A percentile compares a stretch with the other conserved stretches of the same genome.
phyloP scores from a whole-genome alignment of 2,329 filamentous ascomycete species.

The Arthroderma sp. region DNA sequence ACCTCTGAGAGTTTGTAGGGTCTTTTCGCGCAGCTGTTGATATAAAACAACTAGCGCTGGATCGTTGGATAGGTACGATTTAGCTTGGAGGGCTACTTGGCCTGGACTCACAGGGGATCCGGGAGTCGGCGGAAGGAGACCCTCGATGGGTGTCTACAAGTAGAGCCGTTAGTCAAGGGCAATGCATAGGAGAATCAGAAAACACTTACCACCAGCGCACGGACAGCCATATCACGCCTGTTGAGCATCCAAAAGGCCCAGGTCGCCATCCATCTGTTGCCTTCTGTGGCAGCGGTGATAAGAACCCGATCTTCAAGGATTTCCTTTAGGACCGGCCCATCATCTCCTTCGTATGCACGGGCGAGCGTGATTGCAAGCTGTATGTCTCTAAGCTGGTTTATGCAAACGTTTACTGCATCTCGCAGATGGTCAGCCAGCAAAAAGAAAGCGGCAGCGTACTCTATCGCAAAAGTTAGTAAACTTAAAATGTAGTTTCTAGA shows the following conservation, averaged over 20 bases:
- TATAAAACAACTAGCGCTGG: constrained; percentile 82
- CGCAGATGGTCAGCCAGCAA: constrained; percentile 72
- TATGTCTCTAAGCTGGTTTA: constrained; percentile 75
- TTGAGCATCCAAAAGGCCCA: constrained; percentile 94
- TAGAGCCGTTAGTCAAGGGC: not conserved
- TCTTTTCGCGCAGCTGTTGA: constrained; percentile 68
- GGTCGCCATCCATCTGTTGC: constrained; percentile 84
- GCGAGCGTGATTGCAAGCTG: constrained; percentile 82
- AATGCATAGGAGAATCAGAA: not conserved
- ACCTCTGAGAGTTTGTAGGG: constrained; percentile 71
- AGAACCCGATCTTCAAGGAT: constrained; percentile 72
- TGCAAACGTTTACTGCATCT: constrained; percentile 74
- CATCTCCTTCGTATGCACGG: constrained; percentile 83
- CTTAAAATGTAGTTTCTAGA: not conserved
- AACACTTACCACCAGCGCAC: constrained; percentile 59
- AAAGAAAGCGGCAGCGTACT: constrained; percentile 94
- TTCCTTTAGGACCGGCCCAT: constrained; percentile 58
- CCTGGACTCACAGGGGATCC: constrained; percentile 53
- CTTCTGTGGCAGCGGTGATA: constrained; percentile 61
- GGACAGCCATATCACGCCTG: constrained; percentile 69
- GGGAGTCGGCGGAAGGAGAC: constrained; percentile 42
- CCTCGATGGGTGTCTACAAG: constrained; percentile 60
- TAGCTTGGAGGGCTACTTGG: constrained; percentile 48
- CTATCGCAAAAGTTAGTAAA: constrained; percentile 33
- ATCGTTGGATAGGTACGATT: constrained; percentile 78